Percentiles rank a stretch among this genome's conserved stretches.
phyloP scores from a whole-genome alignment of 2,329 filamentous ascomycete species.

The Emmonsiellopsis sp. region DNA sequence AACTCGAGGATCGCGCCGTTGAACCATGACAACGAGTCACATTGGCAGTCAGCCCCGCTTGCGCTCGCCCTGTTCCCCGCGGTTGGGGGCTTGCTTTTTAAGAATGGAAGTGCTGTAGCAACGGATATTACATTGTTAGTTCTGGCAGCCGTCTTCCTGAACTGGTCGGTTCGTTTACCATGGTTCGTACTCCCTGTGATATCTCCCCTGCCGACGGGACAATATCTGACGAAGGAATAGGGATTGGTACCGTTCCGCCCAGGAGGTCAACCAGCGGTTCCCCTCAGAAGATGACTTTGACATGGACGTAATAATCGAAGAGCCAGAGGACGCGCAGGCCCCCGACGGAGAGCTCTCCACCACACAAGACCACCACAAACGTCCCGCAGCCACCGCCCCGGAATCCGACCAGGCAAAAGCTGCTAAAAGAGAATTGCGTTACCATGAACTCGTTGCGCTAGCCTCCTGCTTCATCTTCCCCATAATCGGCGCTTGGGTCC shows the following conservation, averaged over 20 bases:
- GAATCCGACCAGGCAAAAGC: slow-evolving; percentile 18
- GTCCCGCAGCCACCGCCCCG: slow-evolving; percentile 6
- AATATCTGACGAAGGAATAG: slow-evolving; percentile 27
- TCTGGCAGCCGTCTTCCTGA: slow-evolving; percentile 74
- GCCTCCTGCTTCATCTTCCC: slow-evolving; percentile 71
- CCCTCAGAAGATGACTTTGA: slow-evolving; percentile 11
- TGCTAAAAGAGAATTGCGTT: slow-evolving; percentile 55
- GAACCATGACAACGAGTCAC: slow-evolving; percentile 47
- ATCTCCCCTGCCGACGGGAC: background rate
- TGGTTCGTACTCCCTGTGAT: slow-evolving; percentile 50
- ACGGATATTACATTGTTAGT: slow-evolving; percentile 77
- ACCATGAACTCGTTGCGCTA: slow-evolving; percentile 67
- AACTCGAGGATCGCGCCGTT: slow-evolving; percentile 13
- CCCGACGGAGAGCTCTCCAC: slow-evolving; percentile 11
- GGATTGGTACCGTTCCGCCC: slow-evolving; percentile 67
- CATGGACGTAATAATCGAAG: slow-evolving; percentile 20
- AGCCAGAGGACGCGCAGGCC: slow-evolving; percentile 18
- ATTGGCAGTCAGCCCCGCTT: slow-evolving; percentile 72
- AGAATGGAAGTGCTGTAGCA: slow-evolving; percentile 71
- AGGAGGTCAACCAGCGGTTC: slow-evolving; percentile 44
- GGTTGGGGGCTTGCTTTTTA: slow-evolving; percentile 72
- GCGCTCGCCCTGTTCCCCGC: slow-evolving; percentile 78
- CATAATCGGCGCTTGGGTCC: slow-evolving; percentile 66
- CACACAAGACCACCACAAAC: slow-evolving; percentile 4
- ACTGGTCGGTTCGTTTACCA: slow-evolving; percentile 83